A percentile compares a stretch with the other conserved stretches of the same genome.
These are phyloP conservation scores for Pseudogymnoascus sp. DNA, from an alignment of 2,329 filamentous ascomycete species.

Conservation along the genomic window DNA sequence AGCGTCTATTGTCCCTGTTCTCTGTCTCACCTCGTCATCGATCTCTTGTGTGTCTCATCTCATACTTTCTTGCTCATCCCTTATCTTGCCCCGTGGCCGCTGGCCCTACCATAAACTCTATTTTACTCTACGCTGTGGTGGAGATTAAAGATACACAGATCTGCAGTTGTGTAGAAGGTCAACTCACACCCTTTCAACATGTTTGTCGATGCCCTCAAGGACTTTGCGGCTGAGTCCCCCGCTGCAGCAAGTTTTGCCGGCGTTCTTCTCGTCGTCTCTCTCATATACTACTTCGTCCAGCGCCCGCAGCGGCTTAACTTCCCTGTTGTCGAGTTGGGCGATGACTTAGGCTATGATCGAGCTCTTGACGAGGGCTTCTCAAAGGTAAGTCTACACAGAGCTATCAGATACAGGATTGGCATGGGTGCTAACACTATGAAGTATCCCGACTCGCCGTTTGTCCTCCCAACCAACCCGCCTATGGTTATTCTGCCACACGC, in stretches of 20 bases:
- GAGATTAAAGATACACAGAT: neutral
- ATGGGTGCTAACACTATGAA: neutral
- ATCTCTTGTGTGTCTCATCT: neutral
- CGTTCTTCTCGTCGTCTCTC: neutral
- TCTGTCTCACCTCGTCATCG: neutral
- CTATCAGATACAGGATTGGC: neutral
- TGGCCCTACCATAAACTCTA: neutral
- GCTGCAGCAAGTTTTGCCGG: neutral
- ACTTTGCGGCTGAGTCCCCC: constrained; percentile 1
- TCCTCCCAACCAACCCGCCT: constrained; percentile 8
- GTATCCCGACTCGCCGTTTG: constrained; percentile 14
- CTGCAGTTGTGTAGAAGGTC: neutral
- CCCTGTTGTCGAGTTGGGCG: neutral
- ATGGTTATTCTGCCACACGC: constrained; percentile 14
- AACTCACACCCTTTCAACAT: neutral
- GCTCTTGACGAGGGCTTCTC: neutral
- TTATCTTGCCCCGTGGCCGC: neutral
- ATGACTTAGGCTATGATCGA: neutral
- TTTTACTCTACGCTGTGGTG: neutral
- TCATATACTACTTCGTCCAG: neutral
- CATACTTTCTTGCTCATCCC: neutral
- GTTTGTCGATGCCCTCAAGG: neutral
- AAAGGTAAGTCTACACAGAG: neutral
- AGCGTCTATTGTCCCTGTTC: neutral
- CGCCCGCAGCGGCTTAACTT: constrained; percentile 1